Evolutionary conservation across 2,329 filamentous ascomycete species (phyloP), one percentile per base, ranked within the genome.

Genomic region (Diaporthe velutina): DNA sequence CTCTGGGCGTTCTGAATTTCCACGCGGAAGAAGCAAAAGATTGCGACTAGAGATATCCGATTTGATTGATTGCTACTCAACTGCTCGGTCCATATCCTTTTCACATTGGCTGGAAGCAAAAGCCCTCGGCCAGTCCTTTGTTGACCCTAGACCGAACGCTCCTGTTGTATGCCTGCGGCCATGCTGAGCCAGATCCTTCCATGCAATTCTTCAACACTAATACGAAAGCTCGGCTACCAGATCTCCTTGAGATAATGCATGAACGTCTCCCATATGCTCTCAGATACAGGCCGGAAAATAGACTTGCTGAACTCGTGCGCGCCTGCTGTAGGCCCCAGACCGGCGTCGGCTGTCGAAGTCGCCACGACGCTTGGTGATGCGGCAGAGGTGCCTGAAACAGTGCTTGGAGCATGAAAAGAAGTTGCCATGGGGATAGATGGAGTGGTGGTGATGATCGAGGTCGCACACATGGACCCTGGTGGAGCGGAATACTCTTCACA

Each of bases 231-330:
- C 15, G n/a, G 13, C 64, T 54, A 68, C 64, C 64, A 68, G 6
- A 54, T 30, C 1, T 6, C 35, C 2, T 15, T 54, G n/a, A 54
- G 17, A 54, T 40, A 68, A 4, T 54, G 13, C 33, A 68, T 38
- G 9, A 68, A 68, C 19, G 48, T 68, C 33, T 68, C 48, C 64
- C 64, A 68, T 6, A 68, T 30, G 64, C 64, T 68, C 15, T n/a
- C 48, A 68, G 45, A 30, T 22, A 30, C 48, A n/a, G 64, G 64
- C 12, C 64, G 48, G 17, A 68, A 68, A 15, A 68, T 68, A 7
- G 33, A 68, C 33, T 68, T 68, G 64, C 48, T 54, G 30, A 54
- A 68, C 48, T 54, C 64, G n/a, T 68, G 64, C n/a, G 22, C 5
- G 33, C 33, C 64, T n/a, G n/a, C 64, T 38, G 45, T 5, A 7